phyloP scores from a whole-genome alignment of 306 rosid genomes.

The Prunus padus region DNA sequence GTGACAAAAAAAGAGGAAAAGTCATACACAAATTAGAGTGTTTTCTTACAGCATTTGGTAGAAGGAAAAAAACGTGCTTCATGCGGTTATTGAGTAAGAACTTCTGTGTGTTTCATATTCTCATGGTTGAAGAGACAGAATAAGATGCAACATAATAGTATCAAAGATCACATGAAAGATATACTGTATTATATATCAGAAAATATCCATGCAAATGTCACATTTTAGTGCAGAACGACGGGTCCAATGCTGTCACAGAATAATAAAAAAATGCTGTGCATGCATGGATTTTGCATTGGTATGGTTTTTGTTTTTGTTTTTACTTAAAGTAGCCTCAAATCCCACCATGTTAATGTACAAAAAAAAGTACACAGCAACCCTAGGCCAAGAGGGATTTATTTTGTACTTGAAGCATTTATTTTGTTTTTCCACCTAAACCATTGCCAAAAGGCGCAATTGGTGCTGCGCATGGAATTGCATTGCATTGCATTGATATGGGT shows the following conservation, averaged over 20 bases:
- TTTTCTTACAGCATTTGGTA: too few species aligned
- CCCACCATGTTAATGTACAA: background rate
- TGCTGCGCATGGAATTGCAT: conserved; percentile 24
- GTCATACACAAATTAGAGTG: too few species aligned
- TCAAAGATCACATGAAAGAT: too few species aligned
- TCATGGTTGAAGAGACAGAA: too few species aligned
- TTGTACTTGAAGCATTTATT: background rate
- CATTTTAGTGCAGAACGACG: background rate
- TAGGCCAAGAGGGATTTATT: too few species aligned
- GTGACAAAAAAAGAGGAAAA: too few species aligned
- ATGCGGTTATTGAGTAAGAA: too few species aligned
- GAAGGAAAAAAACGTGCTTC: too few species aligned
- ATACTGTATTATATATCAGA: background rate
- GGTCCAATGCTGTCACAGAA: background rate
- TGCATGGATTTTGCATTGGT: background rate
- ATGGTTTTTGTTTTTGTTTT: too few species aligned
- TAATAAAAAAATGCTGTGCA: background rate
- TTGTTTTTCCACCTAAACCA: background rate
- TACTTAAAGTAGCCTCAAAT: too few species aligned
- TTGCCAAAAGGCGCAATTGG: conserved; percentile 8
- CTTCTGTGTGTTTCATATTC: too few species aligned
- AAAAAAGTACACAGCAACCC: background rate
- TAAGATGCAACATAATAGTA: too few species aligned
- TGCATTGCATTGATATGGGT: background rate
- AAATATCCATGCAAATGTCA: background rate